Base-by-base conservation (phyloP, 306 rosid genomes). In the Datisca glomerata region DNA sequence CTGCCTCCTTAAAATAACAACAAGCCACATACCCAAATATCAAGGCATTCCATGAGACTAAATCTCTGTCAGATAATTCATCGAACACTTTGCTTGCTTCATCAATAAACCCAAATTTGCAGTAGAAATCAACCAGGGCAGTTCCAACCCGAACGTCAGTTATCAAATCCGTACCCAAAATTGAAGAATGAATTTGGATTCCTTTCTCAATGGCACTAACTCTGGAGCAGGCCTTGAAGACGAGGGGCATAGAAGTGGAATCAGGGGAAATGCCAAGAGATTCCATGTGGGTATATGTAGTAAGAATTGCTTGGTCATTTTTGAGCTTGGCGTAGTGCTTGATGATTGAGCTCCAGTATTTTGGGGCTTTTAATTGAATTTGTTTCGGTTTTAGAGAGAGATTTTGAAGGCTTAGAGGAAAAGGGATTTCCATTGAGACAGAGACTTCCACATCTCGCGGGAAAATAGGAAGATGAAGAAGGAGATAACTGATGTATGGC, bases 21-120 rank as follows among this genome's bases (percentile, higher is more conserved):
- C 71, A 63, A 24, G 47, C 45, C 22, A 63, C 74, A 43, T 47
- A 50, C 42, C 79, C 79, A 12, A 50, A 45, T 49, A 72, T 45
- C 65, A 72, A 35, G n/a, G 65, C 65, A 14, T 67, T 72, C 74
- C 71, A 72, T 16, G 45, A 50, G 23, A 67, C 74, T 22, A 67
- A 28, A 50, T 72, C 74, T 59, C 67, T 55, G 41, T 23, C 68
- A 15, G 22, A 25, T 61, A 72, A 63, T 67, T 59, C 60, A 15
- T 63, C 71, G 34, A 72, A 72, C 64, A 63, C 52, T 4, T 44
- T 2, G 3, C 63, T 9, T 4, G 71, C 79, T 25, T 67, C 65
- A 0, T 36, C 48, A 31, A 63, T 36, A n/a, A 72, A 52, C 36
- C 71, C 68, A 24, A 67, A 46, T 47, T 63, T 67, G 11, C 71